Evolutionary conservation across 371 early-diverging fungal genomes (phyloP).

Genomic region (Rhizopus sp.): DNA sequence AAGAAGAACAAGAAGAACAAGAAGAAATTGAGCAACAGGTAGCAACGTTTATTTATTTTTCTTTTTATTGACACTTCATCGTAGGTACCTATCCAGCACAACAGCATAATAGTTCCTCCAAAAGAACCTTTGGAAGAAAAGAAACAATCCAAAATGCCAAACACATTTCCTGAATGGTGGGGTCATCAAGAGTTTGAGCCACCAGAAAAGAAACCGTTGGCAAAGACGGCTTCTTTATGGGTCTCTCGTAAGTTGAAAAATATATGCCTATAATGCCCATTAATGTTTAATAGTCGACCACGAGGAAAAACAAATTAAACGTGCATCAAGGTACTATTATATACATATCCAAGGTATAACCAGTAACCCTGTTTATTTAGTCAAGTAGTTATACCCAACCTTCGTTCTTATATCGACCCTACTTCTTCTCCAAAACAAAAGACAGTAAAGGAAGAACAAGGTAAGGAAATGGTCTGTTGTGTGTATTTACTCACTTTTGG

Average conservation of each 20-base stretch:
- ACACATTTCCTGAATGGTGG: slow-evolving; percentile 52
- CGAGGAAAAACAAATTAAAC: neutral
- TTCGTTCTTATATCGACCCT: neutral
- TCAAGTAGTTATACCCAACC: slow-evolving; percentile 6
- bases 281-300: neutral
- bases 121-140: neutral
- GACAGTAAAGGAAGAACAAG: neutral
- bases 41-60: neutral
- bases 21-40: neutral
- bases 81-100: too few species aligned
- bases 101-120: too few species aligned
- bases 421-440: neutral
- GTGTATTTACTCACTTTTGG: too few species aligned
- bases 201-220: slow-evolving; percentile 2
- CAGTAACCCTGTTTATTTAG: neutral
- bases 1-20: slow-evolving; percentile 3
- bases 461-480: neutral
- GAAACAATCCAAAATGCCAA: slow-evolving; percentile 24
- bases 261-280: neutral
- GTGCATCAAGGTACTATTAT: neutral
- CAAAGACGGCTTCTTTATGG: neutral
- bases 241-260: neutral
- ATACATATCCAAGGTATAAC: too few species aligned
- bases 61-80: neutral
- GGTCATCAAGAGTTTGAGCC: slow-evolving; percentile 32